Percentiles rank a stretch among this genome's conserved stretches.
Evolutionary conservation across 2,329 filamentous ascomycete species (phyloP).

Genomic region (Botrytis paeoniae): DNA sequence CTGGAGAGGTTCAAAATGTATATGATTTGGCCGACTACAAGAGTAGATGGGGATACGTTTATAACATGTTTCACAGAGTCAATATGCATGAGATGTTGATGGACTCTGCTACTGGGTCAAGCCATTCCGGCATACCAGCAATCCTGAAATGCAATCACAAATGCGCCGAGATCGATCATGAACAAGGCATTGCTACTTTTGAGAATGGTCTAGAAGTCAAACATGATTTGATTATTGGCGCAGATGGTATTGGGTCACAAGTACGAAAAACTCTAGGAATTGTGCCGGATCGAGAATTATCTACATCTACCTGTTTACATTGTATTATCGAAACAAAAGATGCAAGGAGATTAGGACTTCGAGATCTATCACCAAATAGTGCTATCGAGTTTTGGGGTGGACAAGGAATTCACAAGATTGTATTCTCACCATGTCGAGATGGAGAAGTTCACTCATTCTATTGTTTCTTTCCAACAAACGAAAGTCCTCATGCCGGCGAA

Average conservation of each 20-base stretch:
- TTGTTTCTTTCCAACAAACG: slow-evolving; percentile 39
- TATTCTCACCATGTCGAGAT: slow-evolving; percentile 41
- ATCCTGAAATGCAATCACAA: slow-evolving; percentile 52
- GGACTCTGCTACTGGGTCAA: slow-evolving; percentile 54
- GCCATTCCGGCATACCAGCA: slow-evolving; percentile 53
- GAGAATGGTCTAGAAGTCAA: slow-evolving; percentile 34
- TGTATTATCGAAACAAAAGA: slow-evolving; percentile 38
- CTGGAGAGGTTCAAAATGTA: slow-evolving; percentile 61
- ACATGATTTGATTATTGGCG: slow-evolving; percentile 44
- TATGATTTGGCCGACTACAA: slow-evolving; percentile 65
- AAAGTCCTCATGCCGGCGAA: slow-evolving; percentile 31
- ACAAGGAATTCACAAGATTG: slow-evolving; percentile 42
- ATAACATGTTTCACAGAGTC: slow-evolving; percentile 67
- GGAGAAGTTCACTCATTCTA: slow-evolving; percentile 42
- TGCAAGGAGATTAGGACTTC: slow-evolving; percentile 28
- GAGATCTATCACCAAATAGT: slow-evolving; percentile 28
- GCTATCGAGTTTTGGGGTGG: slow-evolving; percentile 40
- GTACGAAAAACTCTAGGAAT: slow-evolving; percentile 60
- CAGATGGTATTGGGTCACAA: slow-evolving; percentile 60
- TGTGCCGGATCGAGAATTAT: slow-evolving; percentile 37
- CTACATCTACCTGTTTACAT: slow-evolving; percentile 41
- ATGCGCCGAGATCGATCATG: slow-evolving; percentile 45
- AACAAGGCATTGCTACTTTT: slow-evolving; percentile 45
- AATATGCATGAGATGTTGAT: slow-evolving; percentile 67
- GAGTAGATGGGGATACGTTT: slow-evolving; percentile 53